Percentiles rank a stretch among this genome's conserved stretches.
phyloP scores from a whole-genome alignment of 345 rosid species.

The Excoecaria agallocha region DNA sequence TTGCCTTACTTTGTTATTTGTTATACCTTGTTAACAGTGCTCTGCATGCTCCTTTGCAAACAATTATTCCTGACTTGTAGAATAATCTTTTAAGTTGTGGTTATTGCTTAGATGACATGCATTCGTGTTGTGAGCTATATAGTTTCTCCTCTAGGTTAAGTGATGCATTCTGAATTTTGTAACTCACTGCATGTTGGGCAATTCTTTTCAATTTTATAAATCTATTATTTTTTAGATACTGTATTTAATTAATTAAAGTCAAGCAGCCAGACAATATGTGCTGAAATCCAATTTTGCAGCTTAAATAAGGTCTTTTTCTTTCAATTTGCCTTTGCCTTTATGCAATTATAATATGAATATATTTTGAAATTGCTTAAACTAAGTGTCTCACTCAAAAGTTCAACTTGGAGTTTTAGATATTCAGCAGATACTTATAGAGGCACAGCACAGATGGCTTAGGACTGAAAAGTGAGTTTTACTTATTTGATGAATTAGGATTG shows the following conservation, averaged over 20 bases:
- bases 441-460: too few relatives aligned
- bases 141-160: neutral
- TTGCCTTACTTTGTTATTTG: too few relatives aligned
- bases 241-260: slow-evolving; percentile 53
- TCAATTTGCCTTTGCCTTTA: too few relatives aligned
- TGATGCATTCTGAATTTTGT: neutral
- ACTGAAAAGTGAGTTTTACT: too few relatives aligned
- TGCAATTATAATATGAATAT: slow-evolving; percentile 10
- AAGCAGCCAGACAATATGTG: slow-evolving; percentile 37
- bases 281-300: slow-evolving; percentile 44
- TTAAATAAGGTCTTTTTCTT: slow-evolving; percentile 53
- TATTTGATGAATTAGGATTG: too few relatives aligned
- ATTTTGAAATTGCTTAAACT: slow-evolving; percentile 13
- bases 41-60: slow-evolving; percentile 1
- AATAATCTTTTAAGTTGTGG: neutral
- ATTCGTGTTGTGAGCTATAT: neutral
- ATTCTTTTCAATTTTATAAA: neutral
- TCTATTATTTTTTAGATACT: slow-evolving; percentile 40
- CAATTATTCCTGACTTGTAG: neutral
- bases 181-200: neutral
- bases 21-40: too few relatives aligned
- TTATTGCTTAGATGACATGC: neutral
- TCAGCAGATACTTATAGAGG: too few relatives aligned
- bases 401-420: slow-evolving; percentile 27
- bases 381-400: neutral